Percentiles rank a stretch among this genome's conserved stretches.
These are phyloP conservation scores for Paecilomyces variotii DNA, from an alignment of 2,329 filamentous ascomycete species.

Conservation along the genomic window DNA sequence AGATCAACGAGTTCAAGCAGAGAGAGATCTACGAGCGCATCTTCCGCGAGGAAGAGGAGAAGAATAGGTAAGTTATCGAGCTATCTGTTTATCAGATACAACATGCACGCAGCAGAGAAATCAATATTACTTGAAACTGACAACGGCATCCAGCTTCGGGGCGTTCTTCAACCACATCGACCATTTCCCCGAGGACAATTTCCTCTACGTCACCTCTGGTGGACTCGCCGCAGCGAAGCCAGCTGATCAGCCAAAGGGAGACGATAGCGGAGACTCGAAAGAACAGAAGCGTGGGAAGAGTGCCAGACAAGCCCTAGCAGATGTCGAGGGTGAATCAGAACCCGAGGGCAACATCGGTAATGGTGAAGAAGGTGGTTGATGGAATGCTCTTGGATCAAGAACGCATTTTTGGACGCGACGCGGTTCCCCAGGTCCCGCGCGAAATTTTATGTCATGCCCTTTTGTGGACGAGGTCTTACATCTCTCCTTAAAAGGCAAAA, in stretches of 20 bases:
- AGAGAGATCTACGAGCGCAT: constrained; percentile 86
- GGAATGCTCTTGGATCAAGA: not conserved
- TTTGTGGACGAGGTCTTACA: not conserved
- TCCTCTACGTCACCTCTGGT: constrained; percentile 65
- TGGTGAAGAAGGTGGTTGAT: constrained; percentile 14
- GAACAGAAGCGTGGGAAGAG: constrained; percentile 12
- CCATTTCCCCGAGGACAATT: constrained; percentile 62
- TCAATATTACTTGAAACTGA: not conserved
- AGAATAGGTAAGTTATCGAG: constrained; percentile 62
- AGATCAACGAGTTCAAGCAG: constrained; percentile 85
- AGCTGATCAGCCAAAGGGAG: not conserved
- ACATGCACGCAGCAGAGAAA: not conserved
- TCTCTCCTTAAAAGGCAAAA: too few relatives aligned
- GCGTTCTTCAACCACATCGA: constrained; percentile 74
- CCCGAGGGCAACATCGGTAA: constrained; percentile 9
- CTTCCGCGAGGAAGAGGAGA: constrained; percentile 79
- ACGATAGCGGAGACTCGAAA: constrained; percentile 3
- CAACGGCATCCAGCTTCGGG: constrained; percentile 51
- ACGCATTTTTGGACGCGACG: not conserved
- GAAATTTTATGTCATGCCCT: not conserved
- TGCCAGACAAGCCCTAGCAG: constrained; percentile 22
- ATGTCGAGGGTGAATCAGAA: constrained; percentile 18
- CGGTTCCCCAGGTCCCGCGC: not conserved
- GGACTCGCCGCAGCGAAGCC: constrained; percentile 55
- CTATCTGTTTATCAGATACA: not conserved